A percentile compares a stretch with the other conserved stretches of the same genome.
Evolutionary conservation across 768 basidiomycete genomes (phyloP).

Genomic region (Suillus luteus): DNA sequence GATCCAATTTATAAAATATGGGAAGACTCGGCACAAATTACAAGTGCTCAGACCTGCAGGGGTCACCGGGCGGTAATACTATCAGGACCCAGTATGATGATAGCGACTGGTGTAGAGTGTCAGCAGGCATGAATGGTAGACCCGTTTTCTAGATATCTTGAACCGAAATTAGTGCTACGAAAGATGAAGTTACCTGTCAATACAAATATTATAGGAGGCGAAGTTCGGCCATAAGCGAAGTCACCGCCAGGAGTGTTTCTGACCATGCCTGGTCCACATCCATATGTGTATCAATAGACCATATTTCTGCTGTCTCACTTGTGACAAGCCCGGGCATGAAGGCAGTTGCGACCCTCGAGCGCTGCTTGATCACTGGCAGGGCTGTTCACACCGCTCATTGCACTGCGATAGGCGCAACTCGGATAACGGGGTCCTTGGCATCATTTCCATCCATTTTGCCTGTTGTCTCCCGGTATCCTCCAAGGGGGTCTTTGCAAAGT

Average conservation of each 20-base stretch:
- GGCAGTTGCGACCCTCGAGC: neutral
- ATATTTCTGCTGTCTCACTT: neutral
- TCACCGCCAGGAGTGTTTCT: too few species aligned
- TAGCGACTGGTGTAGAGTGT: neutral
- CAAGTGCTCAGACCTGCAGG: too few species aligned
- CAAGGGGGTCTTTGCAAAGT: neutral
- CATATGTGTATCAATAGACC: neutral
- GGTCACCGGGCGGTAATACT: neutral
- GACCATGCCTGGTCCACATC: neutral
- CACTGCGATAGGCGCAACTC: neutral
- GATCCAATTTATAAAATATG: too few species aligned
- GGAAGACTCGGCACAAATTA: too few species aligned
- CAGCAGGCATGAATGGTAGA: neutral
- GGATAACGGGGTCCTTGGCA: constrained; percentile 8
- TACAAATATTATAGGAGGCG: neutral
- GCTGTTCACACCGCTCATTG: neutral
- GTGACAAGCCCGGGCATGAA: constrained; percentile 2
- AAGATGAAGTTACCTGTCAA: neutral
- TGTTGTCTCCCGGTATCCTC: neutral
- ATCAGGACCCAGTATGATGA: neutral
- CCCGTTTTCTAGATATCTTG: neutral
- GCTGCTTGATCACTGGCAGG: constrained; percentile 5
- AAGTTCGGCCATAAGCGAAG: neutral
- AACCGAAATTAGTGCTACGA: neutral
- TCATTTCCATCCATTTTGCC: constrained; percentile 4